Base-by-base conservation (phyloP, 2,329 filamentous ascomycete species). In the Fusarium drepaniforme region DNA sequence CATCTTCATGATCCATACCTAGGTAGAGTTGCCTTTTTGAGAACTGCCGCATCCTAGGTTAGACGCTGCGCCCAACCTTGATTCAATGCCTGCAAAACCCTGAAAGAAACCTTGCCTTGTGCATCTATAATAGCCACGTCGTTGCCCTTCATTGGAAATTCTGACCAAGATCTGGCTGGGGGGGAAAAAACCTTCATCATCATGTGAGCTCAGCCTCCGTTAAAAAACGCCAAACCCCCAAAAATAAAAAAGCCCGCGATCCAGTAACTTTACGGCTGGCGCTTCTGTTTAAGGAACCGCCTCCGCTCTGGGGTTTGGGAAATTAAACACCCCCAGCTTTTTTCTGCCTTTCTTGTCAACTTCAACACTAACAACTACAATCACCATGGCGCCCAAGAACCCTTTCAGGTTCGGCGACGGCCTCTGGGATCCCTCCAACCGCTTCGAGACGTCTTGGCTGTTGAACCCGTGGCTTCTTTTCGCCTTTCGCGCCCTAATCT, bases 361-460 rank as follows among this genome's bases (percentile, higher is more conserved):
- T 38, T 44, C 58, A 64, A 71, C 57, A 63, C 38, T 40, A 60
- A 51, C 35, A 33, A 44, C 33, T 15, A 58, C 21, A 18, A 37
- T 37, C 35, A 37, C 13, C 6, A 80, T 80, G 78, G 70, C 71
- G 40, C 59, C 58, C 56, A 68, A 74, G 44, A 79, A 78, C 63
- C 78, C 78, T 49, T 85, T 88, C 75, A 77, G 79, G 64, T 85
- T 88, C 60, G 83, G 84, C 59, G 80, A 74, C 35, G 84, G 82
- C 72, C 79, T 82, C 37, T 90, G 86, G 85, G 88, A 90, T 79
- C 87, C 88, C 8, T 85, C 89, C 49, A 88, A 93, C 82, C 90
- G 92, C 68, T 95, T 93, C 84, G 90, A 91, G 82, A 97, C 94
- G 18, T 97, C 94, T 16, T 97, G 94, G 94, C 82, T 96, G 11